Conservation (phyloP, 2,329 filamentous ascomycete species). For the Neonectria neomacrospora region DNA sequence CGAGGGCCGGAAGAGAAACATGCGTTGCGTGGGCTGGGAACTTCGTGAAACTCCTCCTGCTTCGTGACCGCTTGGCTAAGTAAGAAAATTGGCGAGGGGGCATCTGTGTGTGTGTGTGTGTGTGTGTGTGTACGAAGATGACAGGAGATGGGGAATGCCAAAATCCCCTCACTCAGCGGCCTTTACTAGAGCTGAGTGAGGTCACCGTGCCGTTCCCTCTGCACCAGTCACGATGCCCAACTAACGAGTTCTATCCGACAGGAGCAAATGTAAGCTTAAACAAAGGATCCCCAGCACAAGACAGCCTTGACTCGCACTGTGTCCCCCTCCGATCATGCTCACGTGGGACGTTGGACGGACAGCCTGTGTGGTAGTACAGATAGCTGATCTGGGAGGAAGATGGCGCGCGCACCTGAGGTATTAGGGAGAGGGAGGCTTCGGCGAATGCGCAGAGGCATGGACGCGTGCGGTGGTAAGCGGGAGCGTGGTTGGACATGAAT, state of each 20-base stretch:
- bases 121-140: neutral
- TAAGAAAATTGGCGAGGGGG: too few species aligned
- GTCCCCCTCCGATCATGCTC: neutral
- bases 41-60: neutral
- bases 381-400: constrained; percentile 12
- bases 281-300: neutral
- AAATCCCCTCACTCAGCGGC: neutral
- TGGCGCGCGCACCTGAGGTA: constrained; percentile 14
- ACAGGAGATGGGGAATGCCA: neutral
- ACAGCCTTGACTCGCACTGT: neutral
- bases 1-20: neutral
- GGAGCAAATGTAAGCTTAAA: constrained; percentile 4
- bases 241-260: neutral
- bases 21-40: neutral
- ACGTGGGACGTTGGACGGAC: neutral
- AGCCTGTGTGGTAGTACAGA: constrained; percentile 34
- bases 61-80: neutral
- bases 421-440: constrained; percentile 4
- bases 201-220: neutral
- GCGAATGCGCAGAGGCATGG: neutral
- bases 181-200: neutral
- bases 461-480: neutral
- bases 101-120: too few species aligned
- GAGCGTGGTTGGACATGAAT: neutral
- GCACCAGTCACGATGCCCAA: neutral